A percentile compares a stretch with the other conserved stretches of the same genome.
Evolutionary conservation across 2,329 filamentous ascomycete genomes (phyloP).

Genomic region (Escovopsis sp.): DNA sequence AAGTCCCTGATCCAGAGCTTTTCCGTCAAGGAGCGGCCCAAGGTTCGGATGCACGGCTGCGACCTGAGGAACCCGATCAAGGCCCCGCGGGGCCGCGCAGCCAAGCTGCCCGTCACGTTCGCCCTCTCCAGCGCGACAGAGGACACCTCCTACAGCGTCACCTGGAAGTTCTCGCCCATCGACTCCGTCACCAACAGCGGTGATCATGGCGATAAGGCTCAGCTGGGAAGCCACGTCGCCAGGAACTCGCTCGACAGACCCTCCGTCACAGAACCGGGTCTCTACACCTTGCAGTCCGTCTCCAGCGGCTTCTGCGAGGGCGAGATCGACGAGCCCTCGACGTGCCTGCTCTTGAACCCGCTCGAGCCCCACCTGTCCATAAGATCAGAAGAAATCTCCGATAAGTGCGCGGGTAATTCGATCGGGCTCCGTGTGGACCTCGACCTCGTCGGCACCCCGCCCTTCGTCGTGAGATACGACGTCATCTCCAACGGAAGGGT

Average conservation of each 20-base stretch:
- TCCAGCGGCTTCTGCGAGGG: slow-evolving; percentile 71
- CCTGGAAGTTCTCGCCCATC: slow-evolving; percentile 70
- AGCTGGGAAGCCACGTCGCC: slow-evolving; percentile 42
- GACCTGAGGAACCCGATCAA: slow-evolving; percentile 68
- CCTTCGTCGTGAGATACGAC: slow-evolving; percentile 71
- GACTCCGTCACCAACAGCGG: slow-evolving; percentile 53
- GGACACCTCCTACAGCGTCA: slow-evolving; percentile 55
- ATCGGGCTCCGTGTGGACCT: slow-evolving; percentile 81
- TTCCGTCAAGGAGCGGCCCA: slow-evolving; percentile 73
- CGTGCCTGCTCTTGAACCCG: slow-evolving; percentile 85
- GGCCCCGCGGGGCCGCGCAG: slow-evolving; percentile 59
- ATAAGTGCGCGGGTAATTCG: slow-evolving; percentile 89
- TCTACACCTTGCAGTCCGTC: slow-evolving; percentile 74
- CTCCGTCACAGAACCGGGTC: slow-evolving; percentile 58
- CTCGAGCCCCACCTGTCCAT: slow-evolving; percentile 69
- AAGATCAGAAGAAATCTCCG: slow-evolving; percentile 66
- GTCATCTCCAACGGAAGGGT: slow-evolving; percentile 48
- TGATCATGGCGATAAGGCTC: slow-evolving; percentile 48
- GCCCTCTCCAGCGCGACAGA: slow-evolving; percentile 41
- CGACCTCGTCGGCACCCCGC: slow-evolving; percentile 82
- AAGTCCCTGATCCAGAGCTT: slow-evolving; percentile 62
- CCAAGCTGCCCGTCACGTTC: slow-evolving; percentile 58
- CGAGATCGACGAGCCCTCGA: slow-evolving; percentile 83
- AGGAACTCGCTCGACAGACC: slow-evolving; percentile 50
- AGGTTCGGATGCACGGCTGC: slow-evolving; percentile 56